Evolutionary conservation across 2,329 filamentous ascomycete genomes (phyloP).

Genomic region (Sporothrix phasma): DNA sequence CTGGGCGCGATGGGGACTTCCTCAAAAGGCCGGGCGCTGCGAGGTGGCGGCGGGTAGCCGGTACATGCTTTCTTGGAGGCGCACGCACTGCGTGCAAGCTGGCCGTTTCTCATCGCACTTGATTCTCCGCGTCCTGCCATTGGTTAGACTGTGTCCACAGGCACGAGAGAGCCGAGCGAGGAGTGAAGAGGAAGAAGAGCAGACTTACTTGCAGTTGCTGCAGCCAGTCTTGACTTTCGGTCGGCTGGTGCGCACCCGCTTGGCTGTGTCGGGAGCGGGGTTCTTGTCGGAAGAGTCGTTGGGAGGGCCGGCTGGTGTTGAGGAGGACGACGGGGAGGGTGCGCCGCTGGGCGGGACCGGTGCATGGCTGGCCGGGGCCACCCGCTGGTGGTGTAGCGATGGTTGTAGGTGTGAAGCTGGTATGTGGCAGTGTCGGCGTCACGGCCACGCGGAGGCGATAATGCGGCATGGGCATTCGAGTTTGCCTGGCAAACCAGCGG

Average conservation of each 20-base stretch:
- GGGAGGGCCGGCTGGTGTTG: neutral
- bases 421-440: neutral
- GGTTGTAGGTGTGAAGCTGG: neutral
- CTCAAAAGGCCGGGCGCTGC: slow-evolving; percentile 36
- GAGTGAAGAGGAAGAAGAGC: too few relatives aligned
- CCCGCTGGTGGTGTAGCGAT: neutral
- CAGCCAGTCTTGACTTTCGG: slow-evolving; percentile 59
- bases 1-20: slow-evolving; percentile 42
- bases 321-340: neutral
- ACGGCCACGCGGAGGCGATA: neutral
- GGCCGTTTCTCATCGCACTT: slow-evolving; percentile 58
- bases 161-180: neutral
- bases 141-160: slow-evolving; percentile 14
- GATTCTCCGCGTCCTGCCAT: slow-evolving; percentile 45
- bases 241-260: slow-evolving; percentile 42
- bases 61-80: slow-evolving; percentile 48
- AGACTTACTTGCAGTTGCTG: slow-evolving; percentile 56
- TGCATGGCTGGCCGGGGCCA: neutral
- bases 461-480: neutral
- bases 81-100: slow-evolving; percentile 48
- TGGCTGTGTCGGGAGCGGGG: slow-evolving; percentile 19
- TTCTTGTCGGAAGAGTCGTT: neutral
- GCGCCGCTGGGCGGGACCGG: neutral
- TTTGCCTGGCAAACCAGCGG: neutral
- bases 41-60: slow-evolving; percentile 51